Base-by-base conservation (phyloP, 108 stramenopile species). In the Aureococcus anophagefferens region DNA sequence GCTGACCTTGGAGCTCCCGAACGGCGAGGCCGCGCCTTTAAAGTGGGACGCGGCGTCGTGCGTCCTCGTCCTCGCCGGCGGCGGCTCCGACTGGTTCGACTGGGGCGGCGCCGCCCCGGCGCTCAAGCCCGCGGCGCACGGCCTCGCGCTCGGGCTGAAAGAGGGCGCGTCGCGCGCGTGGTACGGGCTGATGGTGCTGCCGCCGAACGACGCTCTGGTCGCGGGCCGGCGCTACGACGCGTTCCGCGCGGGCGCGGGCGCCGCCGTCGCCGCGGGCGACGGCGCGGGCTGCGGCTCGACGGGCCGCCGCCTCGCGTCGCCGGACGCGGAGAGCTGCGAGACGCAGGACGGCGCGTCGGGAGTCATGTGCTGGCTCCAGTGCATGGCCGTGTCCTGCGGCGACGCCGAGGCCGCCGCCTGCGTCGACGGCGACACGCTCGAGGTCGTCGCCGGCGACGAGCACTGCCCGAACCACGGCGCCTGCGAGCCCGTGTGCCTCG, bases 161-260 rank as follows among this genome's bases (percentile, higher is more conserved):
- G 66, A 16, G 30, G 17, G 4, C 28, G 32, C 5, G 3, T 3
- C 35, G 40, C 66, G 73, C 66, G 32, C 46, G 25, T 74, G 73
- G 73, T 74, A 74, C 46, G 73, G 73, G 13, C 65, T 33, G 18
- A 74, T 74, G 73, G 15, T 51, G 5, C 36, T 74, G 29, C 73
- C 73, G 37, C 73, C 73, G 14, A 25, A 25, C 46, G 66, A 74
- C 64, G 73, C 73, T 5, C 3, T 33, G 0, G 31, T 74, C 29
- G 32, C 17, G 13, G 37, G 66, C 46, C 63, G 3, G 0, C 63
- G 33, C 28, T 29, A 11, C 25, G 30, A 67, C 3, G 34, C n/a
- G 17, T 4, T 0, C 17, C 17, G 14, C 17, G 14, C 51, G 21
- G 21, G 21, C 21, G 25, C 21, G 21, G 13, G 0, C 21, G 25